A percentile compares a stretch with the other conserved stretches of the same genome.
phyloP scores from a whole-genome alignment of 352 stramenopile genomes.

The Hyphochytrium catenoides region DNA sequence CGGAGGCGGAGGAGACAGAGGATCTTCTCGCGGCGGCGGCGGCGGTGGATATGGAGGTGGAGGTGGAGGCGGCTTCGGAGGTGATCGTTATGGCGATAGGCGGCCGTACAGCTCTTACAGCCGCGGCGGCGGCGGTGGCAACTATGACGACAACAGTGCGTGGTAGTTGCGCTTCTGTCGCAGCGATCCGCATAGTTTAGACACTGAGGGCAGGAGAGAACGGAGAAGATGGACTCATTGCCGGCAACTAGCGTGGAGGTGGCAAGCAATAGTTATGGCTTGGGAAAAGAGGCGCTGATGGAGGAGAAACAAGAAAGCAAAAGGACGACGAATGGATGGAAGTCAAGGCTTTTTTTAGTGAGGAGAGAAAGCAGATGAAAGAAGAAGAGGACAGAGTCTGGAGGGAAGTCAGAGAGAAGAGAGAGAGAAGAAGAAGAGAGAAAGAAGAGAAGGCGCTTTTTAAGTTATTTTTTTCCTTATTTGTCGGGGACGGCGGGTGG shows the following conservation, averaged over 20 bases:
- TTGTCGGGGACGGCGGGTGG: not conserved
- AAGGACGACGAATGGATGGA: too few relatives aligned
- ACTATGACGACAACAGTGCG: conserved; percentile 43
- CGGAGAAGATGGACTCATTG: conserved; percentile 5
- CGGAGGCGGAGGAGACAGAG: conserved; percentile 11
- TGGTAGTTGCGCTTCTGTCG: conserved; percentile 22
- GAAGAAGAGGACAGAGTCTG: not conserved
- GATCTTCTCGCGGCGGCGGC: conserved; percentile 7
- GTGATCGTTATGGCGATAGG: conserved; percentile 12
- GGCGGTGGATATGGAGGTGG: conserved; percentile 11
- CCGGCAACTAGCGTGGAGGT: too few relatives aligned
- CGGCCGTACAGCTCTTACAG: conserved; percentile 14
- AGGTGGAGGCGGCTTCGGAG: conserved; percentile 12
- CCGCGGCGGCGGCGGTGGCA: conserved; percentile 19
- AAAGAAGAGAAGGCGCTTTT: not conserved
- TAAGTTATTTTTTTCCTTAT: conserved; percentile 3
- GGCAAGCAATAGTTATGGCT: too few relatives aligned
- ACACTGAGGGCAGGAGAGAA: conserved; percentile 5
- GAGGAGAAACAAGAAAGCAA: too few relatives aligned
- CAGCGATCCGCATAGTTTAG: not conserved
- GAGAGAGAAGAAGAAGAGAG: not conserved
- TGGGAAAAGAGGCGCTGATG: too few relatives aligned
- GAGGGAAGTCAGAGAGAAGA: not conserved
- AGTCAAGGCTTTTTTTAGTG: too few relatives aligned
- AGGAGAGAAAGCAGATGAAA: too few relatives aligned